These are phyloP conservation scores for Microbotryomycetes sp. DNA, from an alignment of 1,284 basidiomycete genomes.

Conservation along the genomic window DNA sequence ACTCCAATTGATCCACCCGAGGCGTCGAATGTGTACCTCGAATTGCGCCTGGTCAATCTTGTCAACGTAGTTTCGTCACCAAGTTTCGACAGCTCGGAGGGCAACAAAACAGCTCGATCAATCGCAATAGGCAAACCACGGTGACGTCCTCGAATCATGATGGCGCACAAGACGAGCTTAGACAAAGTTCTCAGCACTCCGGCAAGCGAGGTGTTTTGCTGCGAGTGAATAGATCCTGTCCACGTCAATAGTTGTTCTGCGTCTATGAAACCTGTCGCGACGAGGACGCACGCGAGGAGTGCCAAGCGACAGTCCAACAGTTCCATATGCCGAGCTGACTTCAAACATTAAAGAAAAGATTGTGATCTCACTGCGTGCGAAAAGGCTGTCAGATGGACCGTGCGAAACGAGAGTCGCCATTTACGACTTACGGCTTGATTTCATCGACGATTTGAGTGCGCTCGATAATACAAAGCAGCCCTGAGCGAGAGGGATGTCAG, in stretches of 20 bases:
- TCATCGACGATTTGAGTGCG: slow-evolving; percentile 47
- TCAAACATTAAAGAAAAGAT: slow-evolving; percentile 54
- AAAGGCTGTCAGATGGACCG: neutral
- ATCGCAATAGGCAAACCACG: slow-evolving; percentile 66
- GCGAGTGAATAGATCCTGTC: too few species aligned
- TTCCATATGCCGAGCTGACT: slow-evolving; percentile 82
- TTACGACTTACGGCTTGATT: slow-evolving; percentile 22
- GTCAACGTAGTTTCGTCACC: neutral
- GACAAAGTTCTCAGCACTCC: slow-evolving; percentile 73
- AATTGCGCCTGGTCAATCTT: neutral
- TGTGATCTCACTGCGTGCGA: slow-evolving; percentile 24
- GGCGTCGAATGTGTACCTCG: neutral
- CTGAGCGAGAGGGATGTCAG: neutral
- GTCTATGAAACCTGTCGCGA: too few species aligned
- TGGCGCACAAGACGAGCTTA: slow-evolving; percentile 73
- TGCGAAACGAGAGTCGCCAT: neutral
- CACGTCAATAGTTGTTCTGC: neutral
- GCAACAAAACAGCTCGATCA: slow-evolving; percentile 59
- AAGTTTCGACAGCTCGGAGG: slow-evolving; percentile 34
- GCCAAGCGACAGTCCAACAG: slow-evolving; percentile 77
- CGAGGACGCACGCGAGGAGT: slow-evolving; percentile 39
- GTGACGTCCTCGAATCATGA: slow-evolving; percentile 91
- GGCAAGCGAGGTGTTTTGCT: slow-evolving; percentile 63
- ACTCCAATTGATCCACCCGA: too few species aligned
- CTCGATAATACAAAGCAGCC: slow-evolving; percentile 77